Conservation (phyloP, 345 rosid genomes). For the Camelina hispida region DNA sequence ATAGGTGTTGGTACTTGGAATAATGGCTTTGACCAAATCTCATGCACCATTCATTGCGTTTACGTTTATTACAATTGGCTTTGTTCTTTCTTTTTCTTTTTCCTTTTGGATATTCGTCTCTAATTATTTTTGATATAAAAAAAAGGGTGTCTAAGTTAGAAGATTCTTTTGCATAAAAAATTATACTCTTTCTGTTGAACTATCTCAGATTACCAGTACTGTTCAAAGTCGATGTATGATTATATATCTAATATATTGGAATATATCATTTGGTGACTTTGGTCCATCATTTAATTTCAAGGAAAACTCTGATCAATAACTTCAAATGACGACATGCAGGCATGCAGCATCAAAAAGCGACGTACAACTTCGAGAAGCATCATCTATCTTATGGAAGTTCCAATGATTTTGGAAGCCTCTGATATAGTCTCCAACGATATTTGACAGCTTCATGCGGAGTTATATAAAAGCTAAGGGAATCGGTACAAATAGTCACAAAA, state of each 20-base stretch:
- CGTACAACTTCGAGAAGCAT: not conserved
- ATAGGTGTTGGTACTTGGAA: conserved; percentile 27
- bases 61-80: not conserved
- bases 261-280: not conserved
- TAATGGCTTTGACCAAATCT: conserved; percentile 20
- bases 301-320: not conserved
- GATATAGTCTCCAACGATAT: not conserved
- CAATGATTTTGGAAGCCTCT: not conserved
- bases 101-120: not conserved
- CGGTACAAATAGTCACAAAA: not conserved
- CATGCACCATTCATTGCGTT: conserved; percentile 28
- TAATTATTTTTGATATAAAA: not conserved
- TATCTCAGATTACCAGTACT: not conserved
- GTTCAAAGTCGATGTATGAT: not conserved
- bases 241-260: not conserved
- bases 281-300: not conserved
- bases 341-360: not conserved
- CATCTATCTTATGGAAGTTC: not conserved
- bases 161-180: not conserved
- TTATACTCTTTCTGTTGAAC: not conserved
- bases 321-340: not conserved
- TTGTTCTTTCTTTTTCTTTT: not conserved
- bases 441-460: not conserved
- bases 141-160: too few relatives aligned
- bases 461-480: not conserved